These are phyloP conservation scores for Quercus variabilis DNA, from an alignment of 306 rosid genomes.

Conservation along the genomic window DNA sequence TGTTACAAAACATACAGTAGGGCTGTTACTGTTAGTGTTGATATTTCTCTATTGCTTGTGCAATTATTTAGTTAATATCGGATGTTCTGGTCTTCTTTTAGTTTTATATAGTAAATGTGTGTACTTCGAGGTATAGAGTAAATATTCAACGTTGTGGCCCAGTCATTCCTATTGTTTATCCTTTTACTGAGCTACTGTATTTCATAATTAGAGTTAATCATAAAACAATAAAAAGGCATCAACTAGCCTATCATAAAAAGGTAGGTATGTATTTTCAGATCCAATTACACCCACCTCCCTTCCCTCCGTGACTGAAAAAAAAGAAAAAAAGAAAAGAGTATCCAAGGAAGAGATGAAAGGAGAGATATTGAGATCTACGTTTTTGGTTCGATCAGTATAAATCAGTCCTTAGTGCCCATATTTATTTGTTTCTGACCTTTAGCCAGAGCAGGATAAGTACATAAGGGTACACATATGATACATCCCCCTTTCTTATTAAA, in stretches of 20 bases:
- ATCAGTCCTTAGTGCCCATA: constrained; percentile 26
- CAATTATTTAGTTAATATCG: background rate
- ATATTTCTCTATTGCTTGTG: background rate
- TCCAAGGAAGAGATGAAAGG: background rate
- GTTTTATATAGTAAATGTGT: background rate
- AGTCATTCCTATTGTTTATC: background rate
- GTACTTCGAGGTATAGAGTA: background rate
- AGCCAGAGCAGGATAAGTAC: constrained; percentile 4
- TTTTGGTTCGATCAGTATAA: background rate
- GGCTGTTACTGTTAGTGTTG: background rate
- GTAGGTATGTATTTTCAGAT: no score
- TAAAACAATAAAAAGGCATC: background rate
- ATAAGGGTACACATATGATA: constrained; percentile 9
- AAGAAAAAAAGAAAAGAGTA: background rate
- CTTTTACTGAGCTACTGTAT: background rate
- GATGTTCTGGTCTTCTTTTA: background rate
- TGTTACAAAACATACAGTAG: background rate
- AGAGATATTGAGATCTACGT: background rate
- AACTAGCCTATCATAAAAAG: background rate
- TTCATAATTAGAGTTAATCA: background rate
- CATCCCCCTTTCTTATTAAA: constrained; percentile 9
- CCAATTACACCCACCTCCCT: no score
- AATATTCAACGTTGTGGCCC: background rate
- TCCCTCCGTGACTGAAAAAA: no score
- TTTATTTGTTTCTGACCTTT: constrained; percentile 28